phyloP scores from a whole-genome alignment of 805 yeast species.

The Metschnikowia lunata region DNA sequence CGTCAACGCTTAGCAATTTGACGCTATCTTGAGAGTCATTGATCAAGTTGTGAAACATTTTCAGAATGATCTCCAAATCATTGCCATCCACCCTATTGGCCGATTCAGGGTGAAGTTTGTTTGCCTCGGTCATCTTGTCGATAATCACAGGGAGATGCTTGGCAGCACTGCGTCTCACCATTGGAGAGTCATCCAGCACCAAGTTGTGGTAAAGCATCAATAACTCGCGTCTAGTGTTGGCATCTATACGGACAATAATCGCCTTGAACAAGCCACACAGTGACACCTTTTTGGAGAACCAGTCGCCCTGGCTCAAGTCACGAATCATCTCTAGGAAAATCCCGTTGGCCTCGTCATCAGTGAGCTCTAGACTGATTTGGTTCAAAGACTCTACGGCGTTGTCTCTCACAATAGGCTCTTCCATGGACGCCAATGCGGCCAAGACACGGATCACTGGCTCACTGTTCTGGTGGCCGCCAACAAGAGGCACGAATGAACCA shows the following conservation, averaged over 20 bases:
- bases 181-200: slow-evolving; percentile 89
- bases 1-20: slow-evolving; percentile 83
- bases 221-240: slow-evolving; percentile 53
- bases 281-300: slow-evolving; percentile 93
- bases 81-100: slow-evolving; percentile 42
- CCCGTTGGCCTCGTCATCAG: slow-evolving; percentile 57
- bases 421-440: slow-evolving; percentile 83
- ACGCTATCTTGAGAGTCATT: slow-evolving; percentile 94
- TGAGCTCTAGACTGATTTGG: slow-evolving; percentile 58
- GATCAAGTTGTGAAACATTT: slow-evolving; percentile 74
- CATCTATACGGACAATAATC: slow-evolving; percentile 56
- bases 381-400: slow-evolving; percentile 86
- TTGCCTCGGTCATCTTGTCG: slow-evolving; percentile 44
- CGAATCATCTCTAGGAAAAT: slow-evolving; percentile 74
- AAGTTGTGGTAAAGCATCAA: slow-evolving; percentile 65
- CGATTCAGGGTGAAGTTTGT: slow-evolving; percentile 10
- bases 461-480: slow-evolving; percentile 71
- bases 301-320: slow-evolving; percentile 77
- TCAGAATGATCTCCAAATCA: slow-evolving; percentile 74
- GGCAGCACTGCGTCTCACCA: slow-evolving; percentile 96
- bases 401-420: slow-evolving; percentile 94
- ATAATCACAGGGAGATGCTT: slow-evolving; percentile 73
- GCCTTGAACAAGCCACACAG: slow-evolving; percentile 83
- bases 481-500: slow-evolving; percentile 79
- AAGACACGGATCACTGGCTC: slow-evolving; percentile 56